A percentile compares a stretch with the other conserved stretches of the same genome.
Conservation (phyloP, 2,329 filamentous ascomycete genomes). For the Teratosphaeria pseudoeucalypti region DNA sequence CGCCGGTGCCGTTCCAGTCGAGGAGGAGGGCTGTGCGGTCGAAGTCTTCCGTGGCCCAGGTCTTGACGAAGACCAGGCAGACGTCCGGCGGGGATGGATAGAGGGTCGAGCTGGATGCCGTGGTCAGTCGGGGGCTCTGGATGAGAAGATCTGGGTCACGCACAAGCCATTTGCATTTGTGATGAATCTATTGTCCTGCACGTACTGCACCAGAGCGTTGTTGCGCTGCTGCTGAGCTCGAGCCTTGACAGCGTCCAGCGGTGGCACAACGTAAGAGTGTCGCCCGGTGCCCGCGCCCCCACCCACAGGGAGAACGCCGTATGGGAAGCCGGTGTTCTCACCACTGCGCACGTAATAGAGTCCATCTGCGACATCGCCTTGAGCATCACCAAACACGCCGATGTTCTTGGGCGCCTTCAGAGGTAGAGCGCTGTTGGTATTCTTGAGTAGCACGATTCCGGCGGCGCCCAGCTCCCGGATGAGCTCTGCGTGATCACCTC, state of each 20-base stretch:
- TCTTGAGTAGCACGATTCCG: conserved; percentile 49
- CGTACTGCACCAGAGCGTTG: conserved; percentile 35
- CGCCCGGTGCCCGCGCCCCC: conserved; percentile 33
- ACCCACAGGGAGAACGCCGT: conserved; percentile 34
- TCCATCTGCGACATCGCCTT: conserved; percentile 35
- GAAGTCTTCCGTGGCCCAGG: conserved; percentile 35
- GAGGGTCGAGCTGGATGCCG: conserved; percentile 15
- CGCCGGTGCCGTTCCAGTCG: conserved; percentile 33
- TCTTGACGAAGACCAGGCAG: conserved; percentile 51
- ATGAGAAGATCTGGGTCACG: background rate
- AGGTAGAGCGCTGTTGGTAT: conserved; percentile 43
- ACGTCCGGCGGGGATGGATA: conserved; percentile 39
- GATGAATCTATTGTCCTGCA: conserved; percentile 30
- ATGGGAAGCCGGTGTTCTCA: conserved; percentile 22
- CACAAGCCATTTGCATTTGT: conserved; percentile 22
- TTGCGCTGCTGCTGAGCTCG: conserved; percentile 18
- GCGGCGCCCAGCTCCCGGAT: conserved; percentile 33
- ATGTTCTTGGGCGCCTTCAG: conserved; percentile 38
- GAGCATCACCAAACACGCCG: conserved; percentile 40
- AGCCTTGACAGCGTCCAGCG: conserved; percentile 32
- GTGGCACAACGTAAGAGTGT: conserved; percentile 29
- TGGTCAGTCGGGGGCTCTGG: background rate
- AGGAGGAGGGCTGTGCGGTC: conserved; percentile 31
- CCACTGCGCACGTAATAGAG: conserved; percentile 21
- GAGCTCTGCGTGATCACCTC: conserved; percentile 24